Base-by-base conservation (phyloP, 1,284 basidiomycete species). In the Ganoderma resinaceum region DNA sequence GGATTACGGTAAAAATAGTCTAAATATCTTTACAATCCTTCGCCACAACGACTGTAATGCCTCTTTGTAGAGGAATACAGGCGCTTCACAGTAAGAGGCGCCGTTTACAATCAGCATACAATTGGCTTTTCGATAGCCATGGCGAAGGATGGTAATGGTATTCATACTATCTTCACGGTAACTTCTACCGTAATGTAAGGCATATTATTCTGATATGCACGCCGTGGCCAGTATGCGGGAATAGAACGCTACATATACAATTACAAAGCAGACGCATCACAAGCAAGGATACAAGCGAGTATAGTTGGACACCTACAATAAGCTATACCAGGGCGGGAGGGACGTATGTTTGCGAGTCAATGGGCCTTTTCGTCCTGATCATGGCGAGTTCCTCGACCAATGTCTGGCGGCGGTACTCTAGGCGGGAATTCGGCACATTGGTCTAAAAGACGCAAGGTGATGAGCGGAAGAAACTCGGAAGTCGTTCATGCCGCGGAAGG, bases 341-440 rank as follows among this genome's bases (percentile, higher is more conserved):
- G 38, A 68, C 61, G 53, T 66, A 69, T 29, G 70, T 68, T 62
- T 73, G 72, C 29, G 67, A 66, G 60, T 73, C 70, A 18, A 66
- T 57, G 43, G 55, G 69, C 37, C 63, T 69, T 60, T 69, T 72
- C 38, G 73, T 72, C 61, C 72, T 66, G 69, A 94, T 89, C 86
- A 93, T 86, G n/a, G 85, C 84, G 33, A 97, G 83, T 78, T 99
- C 97, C 74, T 96, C 95, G 65, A 94, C 77, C 60, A 99, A 82
- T 2, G 97, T 98, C 73, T 93, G 89, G 73, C 97, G 91, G n/a
- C 97, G 87, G 80, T 95, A 99, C 23, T 90, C 88, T 46, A 99
- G 84, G 23, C 97, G 89, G 68, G 92, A 92, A 77, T 98, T 91
- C 3, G 98, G 98, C 5, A 99, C 97, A 74, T 99, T 99, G 40